These are phyloP conservation scores for Cyanodermella asteris DNA, from an alignment of 2,329 filamentous ascomycete genomes.

Conservation along the genomic window DNA sequence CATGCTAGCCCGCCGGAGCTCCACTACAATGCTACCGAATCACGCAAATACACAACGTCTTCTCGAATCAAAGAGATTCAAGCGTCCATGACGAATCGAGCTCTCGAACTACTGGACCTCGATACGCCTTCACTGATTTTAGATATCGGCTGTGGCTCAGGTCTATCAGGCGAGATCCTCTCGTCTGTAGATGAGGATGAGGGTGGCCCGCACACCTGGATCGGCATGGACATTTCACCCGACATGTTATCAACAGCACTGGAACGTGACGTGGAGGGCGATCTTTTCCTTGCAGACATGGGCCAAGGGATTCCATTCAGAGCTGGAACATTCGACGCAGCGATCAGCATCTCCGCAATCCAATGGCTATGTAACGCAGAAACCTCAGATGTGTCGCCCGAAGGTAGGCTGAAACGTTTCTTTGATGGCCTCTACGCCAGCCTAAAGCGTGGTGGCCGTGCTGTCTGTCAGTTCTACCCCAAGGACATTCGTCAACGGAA, in stretches of 20 bases:
- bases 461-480: slow-evolving; percentile 94
- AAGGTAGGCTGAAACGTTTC: slow-evolving; percentile 59
- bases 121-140: slow-evolving; percentile 65
- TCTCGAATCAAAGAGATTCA: slow-evolving; percentile 93
- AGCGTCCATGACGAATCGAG: slow-evolving; percentile 79
- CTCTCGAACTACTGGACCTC: slow-evolving; percentile 76
- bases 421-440: slow-evolving; percentile 83
- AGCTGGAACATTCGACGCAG: slow-evolving; percentile 79
- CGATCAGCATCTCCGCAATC: slow-evolving; percentile 85
- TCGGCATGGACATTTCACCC: slow-evolving; percentile 89
- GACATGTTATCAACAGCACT: slow-evolving; percentile 95
- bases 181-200: slow-evolving; percentile 46
- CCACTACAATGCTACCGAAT: slow-evolving; percentile 90
- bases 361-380: slow-evolving; percentile 98
- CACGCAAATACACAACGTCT: slow-evolving; percentile 90
- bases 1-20: slow-evolving; percentile 63
- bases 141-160: slow-evolving; percentile 89
- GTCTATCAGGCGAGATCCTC: slow-evolving; percentile 83
- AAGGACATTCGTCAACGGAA: slow-evolving; percentile 79
- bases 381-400: slow-evolving; percentile 59
- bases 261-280: slow-evolving; percentile 77
- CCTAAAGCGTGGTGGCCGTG: slow-evolving; percentile 61
- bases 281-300: slow-evolving; percentile 84
- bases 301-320: slow-evolving; percentile 91
- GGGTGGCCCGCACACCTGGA: slow-evolving; percentile 76